Base-by-base conservation (phyloP, 2,329 filamentous ascomycete species). In the Sarocladium brachiariae region DNA sequence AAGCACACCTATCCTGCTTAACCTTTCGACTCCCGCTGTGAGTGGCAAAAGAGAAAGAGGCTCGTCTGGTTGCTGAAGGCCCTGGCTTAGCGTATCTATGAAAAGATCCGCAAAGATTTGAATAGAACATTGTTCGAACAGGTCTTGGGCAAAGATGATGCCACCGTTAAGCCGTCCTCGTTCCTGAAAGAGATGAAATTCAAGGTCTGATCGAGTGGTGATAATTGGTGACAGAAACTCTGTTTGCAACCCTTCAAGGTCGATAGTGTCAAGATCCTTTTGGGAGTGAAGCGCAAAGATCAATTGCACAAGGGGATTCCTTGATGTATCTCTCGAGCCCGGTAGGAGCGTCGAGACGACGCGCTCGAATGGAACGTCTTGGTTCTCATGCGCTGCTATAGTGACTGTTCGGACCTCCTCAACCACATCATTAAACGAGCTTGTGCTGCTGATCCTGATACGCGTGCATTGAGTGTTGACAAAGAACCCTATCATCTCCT, bases 381-480 rank as follows among this genome's bases (percentile, higher is more conserved):
- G 57, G 34, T 58, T 56, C 5, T 51, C 55, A 48, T 55, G 52
- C 5, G 55, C 46, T 7, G 46, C 50, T 14, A 51, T 50, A 1
- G 39, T 38, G 7, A 52, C 53, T 9, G 18, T 13, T 11, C 45
- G 41, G 18, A 61, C 55, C 11, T 61, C 57, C 0, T 24, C 21
- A 0, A 61, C 45, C 2, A 61, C 4, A 0, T 30, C 46, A 1
- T 50, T 37, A 16, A 62, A 62, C 0, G 53, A 52, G 3, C 48
- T 39, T 4, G 55, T 49, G 0, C 54, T 33, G 6, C 53, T 49
- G 6, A 63, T 11, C 1, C 19, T 39, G 33, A 61, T 51, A n/a
- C 59, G 52, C 19, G 63, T 55, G 11, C 59, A 60, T 30, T 63
- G 61, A 0, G 55, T 50, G 25, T 61, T 62, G 39, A 61, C 61